Percentiles rank a stretch among this genome's conserved stretches.
These are phyloP conservation scores for Rhynchospora tenuis DNA, from an alignment of 176 grass and related monocot species.

Conservation along the genomic window DNA sequence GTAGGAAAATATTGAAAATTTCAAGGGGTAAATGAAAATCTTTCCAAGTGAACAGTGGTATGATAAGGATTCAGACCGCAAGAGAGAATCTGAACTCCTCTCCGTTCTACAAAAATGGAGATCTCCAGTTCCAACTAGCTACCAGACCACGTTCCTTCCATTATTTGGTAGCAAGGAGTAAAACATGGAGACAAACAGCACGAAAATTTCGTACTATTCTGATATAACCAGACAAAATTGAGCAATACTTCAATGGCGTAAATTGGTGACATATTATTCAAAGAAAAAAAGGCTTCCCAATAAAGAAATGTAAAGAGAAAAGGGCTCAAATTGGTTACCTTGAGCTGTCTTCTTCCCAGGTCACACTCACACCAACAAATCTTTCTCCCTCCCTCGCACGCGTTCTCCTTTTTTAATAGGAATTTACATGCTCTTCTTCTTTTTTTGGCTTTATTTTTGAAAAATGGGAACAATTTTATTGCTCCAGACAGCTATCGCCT, in stretches of 20 bases:
- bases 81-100: neutral
- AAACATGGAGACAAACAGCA: neutral
- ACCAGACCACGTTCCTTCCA: neutral
- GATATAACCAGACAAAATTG: neutral
- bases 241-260: neutral
- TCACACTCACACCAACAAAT: slow-evolving; percentile 1
- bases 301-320: neutral
- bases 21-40: neutral
- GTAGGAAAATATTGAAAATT: neutral
- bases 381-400: neutral
- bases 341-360: neutral
- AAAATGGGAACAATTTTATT: slow-evolving; percentile 4
- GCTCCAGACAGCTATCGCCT: neutral
- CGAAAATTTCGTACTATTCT: neutral
- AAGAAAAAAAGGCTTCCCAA: neutral
- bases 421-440: neutral
- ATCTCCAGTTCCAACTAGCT: neutral
- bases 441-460: neutral
- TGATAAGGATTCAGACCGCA: neutral
- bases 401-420: neutral
- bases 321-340: neutral
- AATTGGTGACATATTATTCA: neutral
- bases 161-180: neutral
- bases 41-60: neutral
- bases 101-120: neutral